These are phyloP conservation scores for Aspergillus niger DNA, from an alignment of 2,329 filamentous ascomycete genomes.

Conservation along the genomic window DNA sequence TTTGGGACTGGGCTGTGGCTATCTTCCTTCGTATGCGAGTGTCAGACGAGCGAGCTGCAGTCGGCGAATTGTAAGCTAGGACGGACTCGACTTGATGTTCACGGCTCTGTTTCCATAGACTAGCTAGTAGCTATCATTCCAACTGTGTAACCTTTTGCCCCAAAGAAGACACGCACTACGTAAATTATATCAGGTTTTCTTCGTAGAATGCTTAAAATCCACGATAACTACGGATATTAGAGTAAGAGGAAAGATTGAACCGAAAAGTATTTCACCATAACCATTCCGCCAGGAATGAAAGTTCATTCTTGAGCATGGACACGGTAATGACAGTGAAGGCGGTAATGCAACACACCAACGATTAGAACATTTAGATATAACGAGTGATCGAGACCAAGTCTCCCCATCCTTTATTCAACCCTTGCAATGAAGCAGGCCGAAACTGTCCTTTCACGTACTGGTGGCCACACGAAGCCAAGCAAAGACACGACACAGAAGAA, in stretches of 20 bases:
- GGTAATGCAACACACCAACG: constrained; percentile 9
- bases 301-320: constrained; percentile 6
- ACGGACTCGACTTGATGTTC: background rate
- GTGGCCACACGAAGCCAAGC: constrained; percentile 12
- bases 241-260: background rate
- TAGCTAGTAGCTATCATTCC: background rate
- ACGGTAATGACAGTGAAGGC: constrained; percentile 6
- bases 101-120: background rate
- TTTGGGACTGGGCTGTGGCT: constrained; percentile 41
- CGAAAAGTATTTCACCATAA: background rate
- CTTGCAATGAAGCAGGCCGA: constrained; percentile 2
- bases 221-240: background rate
- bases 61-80: constrained; percentile 26
- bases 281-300: background rate
- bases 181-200: too few species aligned
- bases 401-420: background rate
- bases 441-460: background rate
- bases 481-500: constrained; percentile 20
- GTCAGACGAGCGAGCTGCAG: constrained; percentile 27
- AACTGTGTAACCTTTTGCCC: background rate
- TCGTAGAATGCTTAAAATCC: background rate
- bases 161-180: background rate
- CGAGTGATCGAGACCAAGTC: constrained; percentile 6
- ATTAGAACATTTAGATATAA: constrained; percentile 6
- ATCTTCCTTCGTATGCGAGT: constrained; percentile 40